Evolutionary conservation across 257 asterid genomes (phyloP).

Genomic region (Jacaranda mimosifolia): DNA sequence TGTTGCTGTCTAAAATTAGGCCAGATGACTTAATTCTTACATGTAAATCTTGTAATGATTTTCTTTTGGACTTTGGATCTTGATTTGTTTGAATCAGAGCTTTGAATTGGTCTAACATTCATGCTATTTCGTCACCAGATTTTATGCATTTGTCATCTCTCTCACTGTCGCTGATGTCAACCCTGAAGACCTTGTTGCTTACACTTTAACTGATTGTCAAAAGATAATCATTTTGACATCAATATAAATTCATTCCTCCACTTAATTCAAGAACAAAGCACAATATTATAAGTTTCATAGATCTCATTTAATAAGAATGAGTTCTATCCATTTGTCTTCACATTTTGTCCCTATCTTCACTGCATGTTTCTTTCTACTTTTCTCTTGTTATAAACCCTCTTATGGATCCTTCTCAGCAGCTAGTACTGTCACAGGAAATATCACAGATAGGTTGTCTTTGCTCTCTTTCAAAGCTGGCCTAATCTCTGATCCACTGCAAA

Average conservation of each 20-base stretch:
- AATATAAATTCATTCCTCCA: neutral
- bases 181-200: neutral
- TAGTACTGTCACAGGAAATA: neutral
- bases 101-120: neutral
- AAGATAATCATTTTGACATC: neutral
- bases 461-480: constrained; percentile 5
- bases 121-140: neutral
- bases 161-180: neutral
- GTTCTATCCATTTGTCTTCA: neutral
- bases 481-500: constrained; percentile 18
- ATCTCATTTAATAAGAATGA: neutral
- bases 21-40: neutral
- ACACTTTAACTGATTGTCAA: neutral
- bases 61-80: neutral
- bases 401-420: neutral
- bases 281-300: no score
- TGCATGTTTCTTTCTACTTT: neutral
- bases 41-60: neutral
- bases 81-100: neutral
- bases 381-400: neutral
- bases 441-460: constrained; percentile 1
- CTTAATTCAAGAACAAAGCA: neutral
- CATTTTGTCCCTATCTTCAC: neutral
- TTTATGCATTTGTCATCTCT: neutral
- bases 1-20: neutral